Evolutionary conservation across 352 stramenopile species (phyloP), one percentile per base, ranked within the genome.

Genomic region (Phytophthora pinifolia): DNA sequence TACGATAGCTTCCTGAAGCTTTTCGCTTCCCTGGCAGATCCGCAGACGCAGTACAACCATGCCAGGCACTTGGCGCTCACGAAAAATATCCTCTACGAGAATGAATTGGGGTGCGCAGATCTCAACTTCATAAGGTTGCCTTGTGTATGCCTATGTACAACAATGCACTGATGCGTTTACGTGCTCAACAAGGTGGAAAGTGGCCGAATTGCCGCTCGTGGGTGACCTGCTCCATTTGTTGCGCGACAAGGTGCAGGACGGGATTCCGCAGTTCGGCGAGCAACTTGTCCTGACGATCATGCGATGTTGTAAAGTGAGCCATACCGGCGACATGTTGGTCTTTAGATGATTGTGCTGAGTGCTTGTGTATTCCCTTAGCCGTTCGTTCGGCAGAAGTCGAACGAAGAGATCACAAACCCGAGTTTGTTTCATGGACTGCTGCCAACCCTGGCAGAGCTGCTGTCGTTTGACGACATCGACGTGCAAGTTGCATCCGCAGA

Each of bases 81-180:
- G 29, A 88, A 91, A 65, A 83, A 88, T 31, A 70, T 89, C n/a
- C 60, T 92, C 22, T 87, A 84, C 48, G 76, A 80, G 34, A 88
- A 89, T 51, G 79, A 88, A 47, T 46, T 59, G 1, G 83, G 83
- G 83, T 92, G 49, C 33, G 17, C 14, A 10, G 9, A 32, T 0
- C 9, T 20, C 44, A 27, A n/a, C 5, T 7, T 39, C 17, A 8
- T 18, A 13, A 13, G 8, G 2, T 5, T 14, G n/a, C 3, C n/a
- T n/a, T n/a, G n/a, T n/a, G n/a, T n/a, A n/a, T n/a, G n/a, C n/a
- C 18, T 20, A 13, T 20, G 46, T 31, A 17, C 8, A 42, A 39
- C 25, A 8, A 13, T 8, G 29, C 27, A 44, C 9, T 48, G 4
- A 41, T 9, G 0, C 14, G 20, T 5, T 35, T 30, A 13, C 22